phyloP scores from a whole-genome alignment of 345 rosid genomes.

The Linum trigynum region DNA sequence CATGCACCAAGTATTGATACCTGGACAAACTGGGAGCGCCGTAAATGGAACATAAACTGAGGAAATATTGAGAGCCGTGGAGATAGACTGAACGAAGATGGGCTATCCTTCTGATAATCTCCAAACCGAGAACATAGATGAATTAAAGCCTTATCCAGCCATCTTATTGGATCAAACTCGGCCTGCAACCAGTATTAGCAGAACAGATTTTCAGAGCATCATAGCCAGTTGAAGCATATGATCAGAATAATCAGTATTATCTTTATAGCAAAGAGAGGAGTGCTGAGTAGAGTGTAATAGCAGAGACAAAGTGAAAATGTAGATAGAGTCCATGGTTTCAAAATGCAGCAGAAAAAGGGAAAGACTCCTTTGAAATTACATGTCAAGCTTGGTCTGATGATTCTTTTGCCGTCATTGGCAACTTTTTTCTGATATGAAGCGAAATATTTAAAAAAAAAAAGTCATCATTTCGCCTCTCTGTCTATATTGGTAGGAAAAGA shows the following conservation, averaged over 20 bases:
- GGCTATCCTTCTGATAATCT: slow-evolving; percentile 70
- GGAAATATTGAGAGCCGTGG: slow-evolving; percentile 78
- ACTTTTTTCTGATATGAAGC: no score
- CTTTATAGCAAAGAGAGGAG: not conserved
- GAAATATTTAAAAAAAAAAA: no score
- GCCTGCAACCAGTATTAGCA: slow-evolving; percentile 33
- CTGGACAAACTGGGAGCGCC: slow-evolving; percentile 98
- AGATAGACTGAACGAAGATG: slow-evolving; percentile 74
- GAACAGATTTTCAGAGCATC: not conserved
- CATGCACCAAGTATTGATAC: slow-evolving; percentile 24
- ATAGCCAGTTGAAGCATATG: not conserved
- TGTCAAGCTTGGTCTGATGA: not conserved
- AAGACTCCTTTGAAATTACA: not conserved
- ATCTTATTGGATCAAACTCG: slow-evolving; percentile 85
- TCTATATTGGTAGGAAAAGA: no score
- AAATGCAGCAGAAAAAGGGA: not conserved
- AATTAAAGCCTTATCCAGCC: slow-evolving; percentile 86
- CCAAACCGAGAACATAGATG: slow-evolving; percentile 78
- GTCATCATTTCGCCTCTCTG: no score
- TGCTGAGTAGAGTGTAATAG: not conserved
- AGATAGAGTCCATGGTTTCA: not conserved
- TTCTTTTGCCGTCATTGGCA: not conserved
- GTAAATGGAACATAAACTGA: slow-evolving; percentile 77
- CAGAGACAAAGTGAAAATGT: not conserved
- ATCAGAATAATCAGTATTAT: not conserved